phyloP scores from a whole-genome alignment of 2,329 filamentous ascomycete genomes.

The Parascedosporium putredinis region DNA sequence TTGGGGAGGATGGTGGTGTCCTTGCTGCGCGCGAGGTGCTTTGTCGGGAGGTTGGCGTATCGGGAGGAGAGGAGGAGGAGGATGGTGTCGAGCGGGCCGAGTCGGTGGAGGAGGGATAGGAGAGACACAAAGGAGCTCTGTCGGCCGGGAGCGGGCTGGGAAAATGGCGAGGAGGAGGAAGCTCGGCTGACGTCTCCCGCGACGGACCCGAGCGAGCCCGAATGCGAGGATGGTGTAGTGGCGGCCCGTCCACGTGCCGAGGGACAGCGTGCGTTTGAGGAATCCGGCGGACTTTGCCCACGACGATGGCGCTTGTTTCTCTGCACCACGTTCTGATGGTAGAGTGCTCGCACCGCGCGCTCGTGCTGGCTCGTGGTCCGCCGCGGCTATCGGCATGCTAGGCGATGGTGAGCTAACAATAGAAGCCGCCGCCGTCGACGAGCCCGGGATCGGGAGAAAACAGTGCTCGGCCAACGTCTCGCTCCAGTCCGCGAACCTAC shows the following conservation, averaged over 20 bases:
- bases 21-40: too few relatives aligned
- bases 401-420: too few relatives aligned
- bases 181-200: background rate
- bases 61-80: background rate
- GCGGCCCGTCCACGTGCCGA: background rate
- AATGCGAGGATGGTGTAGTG: background rate
- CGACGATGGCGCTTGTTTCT: too few relatives aligned
- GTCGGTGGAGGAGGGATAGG: background rate
- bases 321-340: too few relatives aligned
- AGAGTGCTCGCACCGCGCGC: background rate
- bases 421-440: background rate
- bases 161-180: background rate
- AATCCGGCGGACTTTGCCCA: too few relatives aligned
- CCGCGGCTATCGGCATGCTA: too few relatives aligned
- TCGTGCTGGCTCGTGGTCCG: background rate
- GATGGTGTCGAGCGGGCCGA: background rate
- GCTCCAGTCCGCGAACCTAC: background rate
- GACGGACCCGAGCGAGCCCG: too few relatives aligned
- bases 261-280: background rate
- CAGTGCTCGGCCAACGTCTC: background rate
- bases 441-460: background rate
- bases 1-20: background rate
- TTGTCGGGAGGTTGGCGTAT: background rate
- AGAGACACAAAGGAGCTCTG: background rate
- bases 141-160: background rate